phyloP scores from a whole-genome alignment of 176 grass and related monocot genomes.

The Dactylis glomerata region DNA sequence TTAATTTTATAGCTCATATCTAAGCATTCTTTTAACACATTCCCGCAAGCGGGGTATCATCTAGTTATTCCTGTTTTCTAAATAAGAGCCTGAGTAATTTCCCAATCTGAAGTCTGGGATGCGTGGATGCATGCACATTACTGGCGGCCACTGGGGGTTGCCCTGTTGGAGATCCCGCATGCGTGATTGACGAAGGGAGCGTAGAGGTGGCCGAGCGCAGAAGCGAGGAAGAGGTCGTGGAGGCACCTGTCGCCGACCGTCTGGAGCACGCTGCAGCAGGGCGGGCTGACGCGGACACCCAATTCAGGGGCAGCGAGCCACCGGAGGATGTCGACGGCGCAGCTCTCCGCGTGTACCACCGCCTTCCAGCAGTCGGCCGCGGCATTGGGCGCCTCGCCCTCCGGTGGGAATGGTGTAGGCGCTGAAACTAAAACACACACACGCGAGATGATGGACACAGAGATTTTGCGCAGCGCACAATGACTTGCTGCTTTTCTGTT shows the following conservation, averaged over 20 bases:
- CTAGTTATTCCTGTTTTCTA: not conserved
- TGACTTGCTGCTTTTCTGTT: too few species aligned
- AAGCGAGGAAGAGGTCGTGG: not conserved
- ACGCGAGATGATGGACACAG: too few species aligned
- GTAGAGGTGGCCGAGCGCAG: constrained; percentile 16
- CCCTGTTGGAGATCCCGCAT: not conserved
- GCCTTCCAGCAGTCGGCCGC: constrained; percentile 7
- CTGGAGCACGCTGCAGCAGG: constrained; percentile 24
- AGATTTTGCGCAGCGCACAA: too few species aligned
- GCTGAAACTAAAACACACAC: too few species aligned
- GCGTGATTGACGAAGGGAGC: not conserved
- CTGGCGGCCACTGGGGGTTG: not conserved
- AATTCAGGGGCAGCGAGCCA: not conserved
- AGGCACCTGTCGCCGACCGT: not conserved
- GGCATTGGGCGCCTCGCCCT: not conserved
- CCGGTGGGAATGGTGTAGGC: not conserved
- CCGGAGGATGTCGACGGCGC: constrained; percentile 9
- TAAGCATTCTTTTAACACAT: not conserved
- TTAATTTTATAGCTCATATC: not conserved
- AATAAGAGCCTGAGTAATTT: not conserved
- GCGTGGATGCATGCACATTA: not conserved
- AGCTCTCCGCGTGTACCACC: not conserved
- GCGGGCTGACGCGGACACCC: not conserved
- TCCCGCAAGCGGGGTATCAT: too few species aligned
- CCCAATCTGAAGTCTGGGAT: not conserved